Conservation (phyloP, 257 asterid genomes). For the Handroanthus guayacan region DNA sequence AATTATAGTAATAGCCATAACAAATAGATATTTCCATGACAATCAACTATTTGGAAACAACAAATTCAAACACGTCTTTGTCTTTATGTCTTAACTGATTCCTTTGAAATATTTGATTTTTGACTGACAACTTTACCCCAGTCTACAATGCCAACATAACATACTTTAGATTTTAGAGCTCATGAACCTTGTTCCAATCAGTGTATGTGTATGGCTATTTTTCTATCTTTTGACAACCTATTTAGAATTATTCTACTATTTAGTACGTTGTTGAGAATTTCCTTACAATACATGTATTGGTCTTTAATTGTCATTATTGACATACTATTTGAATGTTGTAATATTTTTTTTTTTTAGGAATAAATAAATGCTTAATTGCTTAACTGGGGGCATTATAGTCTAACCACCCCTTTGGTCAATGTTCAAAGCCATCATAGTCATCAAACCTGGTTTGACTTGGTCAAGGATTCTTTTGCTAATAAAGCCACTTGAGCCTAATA, state of each 20-base stretch:
- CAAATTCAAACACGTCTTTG: background rate
- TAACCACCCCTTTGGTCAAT: constrained; percentile 18
- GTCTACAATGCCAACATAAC: too few relatives aligned
- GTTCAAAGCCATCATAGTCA: constrained; percentile 27
- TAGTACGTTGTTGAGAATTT: too few relatives aligned
- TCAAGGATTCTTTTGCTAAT: constrained; percentile 26
- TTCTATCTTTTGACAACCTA: too few relatives aligned
- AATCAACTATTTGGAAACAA: background rate
- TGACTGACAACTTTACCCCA: background rate
- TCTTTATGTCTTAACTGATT: too few relatives aligned
- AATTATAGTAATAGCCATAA: background rate
- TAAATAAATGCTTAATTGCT: background rate
- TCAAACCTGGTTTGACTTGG: constrained; percentile 30
- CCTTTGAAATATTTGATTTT: background rate
- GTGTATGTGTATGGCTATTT: too few relatives aligned
- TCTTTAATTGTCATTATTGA: too few relatives aligned
- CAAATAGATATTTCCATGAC: background rate
- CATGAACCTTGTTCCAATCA: too few relatives aligned
- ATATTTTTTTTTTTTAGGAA: too few relatives aligned
- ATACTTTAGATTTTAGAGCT: too few relatives aligned
- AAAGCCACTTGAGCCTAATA: background rate
- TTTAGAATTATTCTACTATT: too few relatives aligned
- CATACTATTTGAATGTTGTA: too few relatives aligned
- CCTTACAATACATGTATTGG: too few relatives aligned
- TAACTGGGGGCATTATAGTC: constrained; percentile 1